Evolutionary conservation across 1,284 basidiomycete species (phyloP).

Genomic region (Cystobasidium sp.): DNA sequence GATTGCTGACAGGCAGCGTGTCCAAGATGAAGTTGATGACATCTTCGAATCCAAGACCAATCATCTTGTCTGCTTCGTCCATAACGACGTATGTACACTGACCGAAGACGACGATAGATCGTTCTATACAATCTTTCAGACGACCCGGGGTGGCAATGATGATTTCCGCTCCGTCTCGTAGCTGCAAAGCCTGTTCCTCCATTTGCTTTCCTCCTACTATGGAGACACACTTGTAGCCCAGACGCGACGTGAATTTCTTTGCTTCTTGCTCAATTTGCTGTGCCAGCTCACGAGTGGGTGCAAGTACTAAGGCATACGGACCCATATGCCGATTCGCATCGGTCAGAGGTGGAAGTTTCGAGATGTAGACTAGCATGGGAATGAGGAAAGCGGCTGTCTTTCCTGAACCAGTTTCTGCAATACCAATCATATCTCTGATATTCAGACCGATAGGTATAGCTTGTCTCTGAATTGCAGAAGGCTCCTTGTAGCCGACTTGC

Average conservation of each 20-base stretch:
- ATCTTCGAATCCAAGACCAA: conserved; percentile 93
- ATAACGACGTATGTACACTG: conserved; percentile 98
- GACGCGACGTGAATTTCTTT: conserved; percentile 81
- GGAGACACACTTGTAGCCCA: conserved; percentile 91
- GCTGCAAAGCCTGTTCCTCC: conserved; percentile 94
- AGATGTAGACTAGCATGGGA: conserved; percentile 92
- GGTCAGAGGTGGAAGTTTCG: conserved; percentile 76
- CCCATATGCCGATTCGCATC: conserved; percentile 92
- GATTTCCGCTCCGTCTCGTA: conserved; percentile 94
- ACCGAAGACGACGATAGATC: conserved; percentile 89
- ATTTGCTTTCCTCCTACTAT: conserved; percentile 93
- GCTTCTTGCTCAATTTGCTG: conserved; percentile 92
- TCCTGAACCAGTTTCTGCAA: conserved; percentile 96
- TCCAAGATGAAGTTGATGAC: conserved; percentile 95
- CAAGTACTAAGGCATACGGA: conserved; percentile 86
- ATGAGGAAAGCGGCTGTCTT: conserved; percentile 97
- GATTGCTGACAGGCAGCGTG: conserved; percentile 79
- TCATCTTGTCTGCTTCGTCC: conserved; percentile 99
- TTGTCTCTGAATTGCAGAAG: conserved; percentile 94
- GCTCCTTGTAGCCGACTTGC: conserved; percentile 92
- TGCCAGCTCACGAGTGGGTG: conserved; percentile 90
- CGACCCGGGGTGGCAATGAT: conserved; percentile 98
- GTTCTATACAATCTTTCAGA: conserved; percentile 94
- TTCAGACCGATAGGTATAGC: conserved; percentile 97
- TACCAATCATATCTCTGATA: conserved; percentile 94